A percentile compares a stretch with the other conserved stretches of the same genome.
Conservation (phyloP, 768 basidiomycete species). For the Leucosporidium creatinivorum region DNA sequence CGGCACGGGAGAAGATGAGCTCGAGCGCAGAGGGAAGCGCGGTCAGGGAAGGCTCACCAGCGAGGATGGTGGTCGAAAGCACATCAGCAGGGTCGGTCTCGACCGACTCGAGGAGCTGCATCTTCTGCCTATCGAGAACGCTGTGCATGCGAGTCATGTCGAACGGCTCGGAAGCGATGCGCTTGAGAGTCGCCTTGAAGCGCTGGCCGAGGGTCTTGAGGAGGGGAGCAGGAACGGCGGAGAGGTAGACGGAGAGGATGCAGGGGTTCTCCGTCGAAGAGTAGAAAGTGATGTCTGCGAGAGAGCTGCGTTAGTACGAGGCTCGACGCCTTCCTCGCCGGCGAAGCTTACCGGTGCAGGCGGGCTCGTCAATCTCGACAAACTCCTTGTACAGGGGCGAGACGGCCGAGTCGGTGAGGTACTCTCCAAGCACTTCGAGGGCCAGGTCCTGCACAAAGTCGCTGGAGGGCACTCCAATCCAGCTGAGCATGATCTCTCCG, state of each 20-base stretch:
- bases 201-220: conserved; percentile 64
- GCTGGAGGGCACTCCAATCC: conserved; percentile 67
- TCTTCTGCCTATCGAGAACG: conserved; percentile 77
- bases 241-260: conserved; percentile 68
- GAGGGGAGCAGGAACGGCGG: conserved; percentile 73
- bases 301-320: conserved; percentile 17
- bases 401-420: conserved; percentile 62
- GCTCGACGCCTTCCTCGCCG: not conserved
- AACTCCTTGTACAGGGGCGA: conserved; percentile 63
- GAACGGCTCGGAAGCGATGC: conserved; percentile 65
- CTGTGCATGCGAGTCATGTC: conserved; percentile 85
- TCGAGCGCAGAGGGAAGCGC: not conserved
- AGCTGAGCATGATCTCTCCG: conserved; percentile 73
- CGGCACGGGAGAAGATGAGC: not conserved
- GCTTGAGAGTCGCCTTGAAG: conserved; percentile 60
- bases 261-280: conserved; percentile 64
- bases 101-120: conserved; percentile 68
- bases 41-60: conserved; percentile 27
- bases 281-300: conserved; percentile 61
- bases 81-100: conserved; percentile 76
- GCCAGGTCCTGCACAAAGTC: conserved; percentile 72
- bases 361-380: conserved; percentile 79
- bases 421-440: conserved; percentile 73
- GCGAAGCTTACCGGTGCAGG: conserved; percentile 56
- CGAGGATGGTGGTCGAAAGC: conserved; percentile 66